Conservation (phyloP, 352 stramenopile species). For the Globisporangium viniferum region DNA sequence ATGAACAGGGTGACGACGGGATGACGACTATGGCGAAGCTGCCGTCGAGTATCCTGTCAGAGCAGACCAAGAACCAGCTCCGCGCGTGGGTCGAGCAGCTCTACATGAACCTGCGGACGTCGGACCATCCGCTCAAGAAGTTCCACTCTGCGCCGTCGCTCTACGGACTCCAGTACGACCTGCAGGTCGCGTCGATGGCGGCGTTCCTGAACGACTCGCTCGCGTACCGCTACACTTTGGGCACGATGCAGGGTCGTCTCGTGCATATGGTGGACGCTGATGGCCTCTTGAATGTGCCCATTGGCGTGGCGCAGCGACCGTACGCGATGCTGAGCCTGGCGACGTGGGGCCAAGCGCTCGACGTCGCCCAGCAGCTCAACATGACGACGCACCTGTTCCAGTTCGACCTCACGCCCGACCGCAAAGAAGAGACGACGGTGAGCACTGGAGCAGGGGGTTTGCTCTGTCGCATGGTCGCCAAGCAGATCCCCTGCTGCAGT, state of each 20-base stretch:
- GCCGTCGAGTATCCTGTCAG: not conserved
- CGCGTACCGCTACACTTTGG: constrained; percentile 31
- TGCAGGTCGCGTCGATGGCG: constrained; percentile 38
- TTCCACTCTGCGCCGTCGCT: constrained; percentile 31
- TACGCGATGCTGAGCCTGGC: constrained; percentile 37
- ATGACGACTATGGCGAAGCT: not conserved
- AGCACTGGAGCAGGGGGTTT: constrained; percentile 24
- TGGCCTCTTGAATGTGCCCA: constrained; percentile 30
- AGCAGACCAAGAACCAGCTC: constrained; percentile 16
- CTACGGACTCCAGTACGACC: constrained; percentile 43
- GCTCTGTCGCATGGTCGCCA: constrained; percentile 37
- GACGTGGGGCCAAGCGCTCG: constrained; percentile 24
- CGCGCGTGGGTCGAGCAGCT: constrained; percentile 25
- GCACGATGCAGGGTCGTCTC: constrained; percentile 44
- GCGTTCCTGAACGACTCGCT: constrained; percentile 45
- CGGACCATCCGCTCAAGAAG: constrained; percentile 17
- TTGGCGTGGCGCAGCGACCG: constrained; percentile 22
- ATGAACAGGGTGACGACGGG: not conserved
- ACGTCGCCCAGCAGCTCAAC: constrained; percentile 30
- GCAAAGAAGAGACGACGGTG: constrained; percentile 30
- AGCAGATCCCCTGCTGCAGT: constrained; percentile 38
- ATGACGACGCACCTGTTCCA: constrained; percentile 36
- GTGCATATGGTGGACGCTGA: constrained; percentile 37
- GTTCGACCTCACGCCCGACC: constrained; percentile 36
- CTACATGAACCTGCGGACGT: constrained; percentile 21